These are phyloP conservation scores for Pulveroboletus sp. DNA, from an alignment of 768 basidiomycete species.

Conservation along the genomic window DNA sequence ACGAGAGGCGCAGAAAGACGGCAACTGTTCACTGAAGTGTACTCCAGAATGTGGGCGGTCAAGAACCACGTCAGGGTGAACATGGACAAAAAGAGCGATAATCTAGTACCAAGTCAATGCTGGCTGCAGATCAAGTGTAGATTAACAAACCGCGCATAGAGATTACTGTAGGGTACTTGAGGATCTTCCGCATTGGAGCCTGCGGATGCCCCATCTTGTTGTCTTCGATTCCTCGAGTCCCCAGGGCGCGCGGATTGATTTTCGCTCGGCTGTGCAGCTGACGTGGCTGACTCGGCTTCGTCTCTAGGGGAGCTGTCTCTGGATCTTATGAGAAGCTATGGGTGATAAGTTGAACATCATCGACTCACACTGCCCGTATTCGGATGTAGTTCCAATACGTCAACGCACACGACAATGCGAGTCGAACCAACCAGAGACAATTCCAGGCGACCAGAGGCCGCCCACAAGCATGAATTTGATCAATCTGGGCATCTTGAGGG, in stretches of 20 bases:
- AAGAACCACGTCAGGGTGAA: conserved; percentile 81
- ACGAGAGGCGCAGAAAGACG: conserved; percentile 71
- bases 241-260: conserved; percentile 6
- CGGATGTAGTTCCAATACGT: conserved; percentile 54
- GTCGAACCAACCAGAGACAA: conserved; percentile 57
- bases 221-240: conserved; percentile 17
- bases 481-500: conserved; percentile 35
- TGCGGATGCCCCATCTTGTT: conserved; percentile 16
- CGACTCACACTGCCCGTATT: conserved; percentile 33
- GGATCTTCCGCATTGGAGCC: conserved; percentile 26
- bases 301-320: conserved; percentile 25
- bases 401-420: conserved; percentile 44
- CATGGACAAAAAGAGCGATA: conserved; percentile 63
- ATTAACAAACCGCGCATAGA: conserved; percentile 27
- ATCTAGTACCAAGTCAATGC: conserved; percentile 29
- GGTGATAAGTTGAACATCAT: neutral
- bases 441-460: conserved; percentile 68
- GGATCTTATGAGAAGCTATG: conserved; percentile 10
- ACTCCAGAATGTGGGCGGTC: conserved; percentile 74
- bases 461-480: conserved; percentile 61
- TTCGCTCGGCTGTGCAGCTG: conserved; percentile 25
- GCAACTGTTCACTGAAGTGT: conserved; percentile 71
- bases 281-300: conserved; percentile 27
- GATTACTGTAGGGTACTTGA: conserved; percentile 21
- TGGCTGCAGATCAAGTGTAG: neutral